Evolutionary conservation across 345 rosid species (phyloP), one percentile per base, ranked within the genome.

Genomic region (Trapa incisa): DNA sequence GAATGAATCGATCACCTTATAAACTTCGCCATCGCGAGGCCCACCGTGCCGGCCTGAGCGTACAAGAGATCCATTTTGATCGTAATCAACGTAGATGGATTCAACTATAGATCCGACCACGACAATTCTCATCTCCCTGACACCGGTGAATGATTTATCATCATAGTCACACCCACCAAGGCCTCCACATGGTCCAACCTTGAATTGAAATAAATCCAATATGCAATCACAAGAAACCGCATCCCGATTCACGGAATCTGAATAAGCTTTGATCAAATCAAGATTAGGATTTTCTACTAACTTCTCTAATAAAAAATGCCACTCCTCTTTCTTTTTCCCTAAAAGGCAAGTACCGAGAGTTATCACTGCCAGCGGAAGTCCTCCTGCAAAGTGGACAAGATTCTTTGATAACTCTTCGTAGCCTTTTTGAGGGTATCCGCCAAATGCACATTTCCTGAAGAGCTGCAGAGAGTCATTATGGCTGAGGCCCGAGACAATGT

Each of bases 341-440:
- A 13, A 48, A 16, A 48, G 68, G 32, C 53, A 54, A 47, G 53
- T 37, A 3, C 70, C 70, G 35, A 68, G n/a, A 16, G 9, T 54
- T 14, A 39, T 57, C 3, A 68, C 35, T 0, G 8, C 4, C 3
- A 5, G 5, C 1, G 70, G 70, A 12, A 56, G 64, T 5, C 70
- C 70, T 9, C 70, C 70, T 3, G 70, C 6, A 5, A n/a, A 38
- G 10, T 56, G 63, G n/a, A 32, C 70, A 36, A 67, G 16, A 38
- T 64, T 47, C 48, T 45, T 15, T 2, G 16, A 72, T 47, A 72
- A 38, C 2, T 72, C 69, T 37, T 10, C 47, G 1, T 42, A 67
- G 6, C 65, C 75, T 61, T 72, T 67, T 50, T 57, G 11, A 22
- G 53, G 75, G 22, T 67, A 43, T 5, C 37, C 5, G 36, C 6